Evolutionary conservation across 495 filamentous ascomycete genomes (phyloP).

Genomic region (Aspergillus sparsus): DNA sequence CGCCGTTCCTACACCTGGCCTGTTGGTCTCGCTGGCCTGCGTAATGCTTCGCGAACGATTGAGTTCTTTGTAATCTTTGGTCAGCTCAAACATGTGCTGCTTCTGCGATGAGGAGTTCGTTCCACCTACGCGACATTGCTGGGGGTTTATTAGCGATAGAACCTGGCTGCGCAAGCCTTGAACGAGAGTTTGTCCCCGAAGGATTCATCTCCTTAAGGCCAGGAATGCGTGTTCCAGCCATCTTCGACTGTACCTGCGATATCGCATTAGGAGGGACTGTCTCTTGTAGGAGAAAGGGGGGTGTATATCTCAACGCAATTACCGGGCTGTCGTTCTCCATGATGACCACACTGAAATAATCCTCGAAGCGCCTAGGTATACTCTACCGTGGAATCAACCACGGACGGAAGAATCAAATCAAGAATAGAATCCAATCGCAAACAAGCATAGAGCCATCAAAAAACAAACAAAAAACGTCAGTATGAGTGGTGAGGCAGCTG

Average conservation of each 20-base stretch:
- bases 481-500: slow-evolving; percentile 6
- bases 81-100: slow-evolving; percentile 14
- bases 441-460: slow-evolving; percentile 4
- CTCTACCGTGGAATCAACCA: slow-evolving; percentile 6
- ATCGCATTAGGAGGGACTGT: slow-evolving; percentile 9
- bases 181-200: slow-evolving; percentile 69
- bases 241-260: slow-evolving; percentile 33
- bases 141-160: slow-evolving; percentile 40
- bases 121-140: slow-evolving; percentile 36
- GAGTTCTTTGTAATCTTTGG: slow-evolving; percentile 54
- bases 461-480: slow-evolving; percentile 4
- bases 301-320: slow-evolving; percentile 15
- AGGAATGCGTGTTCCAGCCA: slow-evolving; percentile 41
- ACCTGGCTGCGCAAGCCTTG: slow-evolving; percentile 52
- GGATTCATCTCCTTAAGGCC: slow-evolving; percentile 59
- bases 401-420: slow-evolving; percentile 7
- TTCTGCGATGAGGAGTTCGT: not conserved
- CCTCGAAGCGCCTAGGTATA: not conserved
- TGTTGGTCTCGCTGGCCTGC: slow-evolving; percentile 39
- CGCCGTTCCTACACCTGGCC: slow-evolving; percentile 39
- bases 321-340: slow-evolving; percentile 47
- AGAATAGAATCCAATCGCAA: slow-evolving; percentile 4
- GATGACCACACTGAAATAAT: slow-evolving; percentile 12
- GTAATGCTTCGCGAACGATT: slow-evolving; percentile 57
- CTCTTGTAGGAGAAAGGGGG: not conserved